Base-by-base conservation (phyloP, 1,139 yeast genomes). In the Eremothecium cymbalariae region DNA sequence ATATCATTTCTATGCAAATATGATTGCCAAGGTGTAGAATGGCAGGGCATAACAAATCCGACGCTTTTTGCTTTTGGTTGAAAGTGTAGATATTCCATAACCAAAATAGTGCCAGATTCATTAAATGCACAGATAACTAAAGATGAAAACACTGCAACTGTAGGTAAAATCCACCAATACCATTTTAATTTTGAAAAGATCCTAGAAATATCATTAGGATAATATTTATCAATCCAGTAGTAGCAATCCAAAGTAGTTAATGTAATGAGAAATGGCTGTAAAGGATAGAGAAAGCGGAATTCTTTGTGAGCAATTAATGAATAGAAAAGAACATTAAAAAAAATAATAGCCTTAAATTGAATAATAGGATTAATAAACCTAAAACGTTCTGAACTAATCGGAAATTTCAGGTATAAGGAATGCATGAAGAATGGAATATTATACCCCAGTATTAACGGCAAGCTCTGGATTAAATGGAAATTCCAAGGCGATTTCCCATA, bases 11-110 rank as follows among this genome's bases (percentile, higher is more conserved):
- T 60, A 50, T 86, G 95, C 28, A 93, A 59, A 50, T 81, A 77
- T 23, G 94, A 74, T 51, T 85, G 95, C 80, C 94, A 84, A 2
- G 98, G 98, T 0, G 97, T 88, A 0, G 97, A 88, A 56, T 93
- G 98, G 50, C 98, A 93, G 0, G 99, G 98, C 53, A 88, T 84
- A 13, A 93, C 57, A 45, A 90, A 80, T 1, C 95, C 94, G 27
- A 86, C 63, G 3, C 81, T 68, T 0, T 57, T 44, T 4, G 73
- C 64, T 1, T 53, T 47, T 0, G 67, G 59, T 6, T 55, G 41
- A 5, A 5, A 21, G 33, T 76, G 66, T 16, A 90, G 50, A 35
- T 66, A 67, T 8, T 70, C 57, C 14, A 82, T 66, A 0, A 88
- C 75, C 31, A 73, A 77, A 8, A 88, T 71, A 12, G 76, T 95